These are phyloP conservation scores for Nicotiana obtusifolia DNA, from an alignment of 257 asterid species.

Conservation along the genomic window DNA sequence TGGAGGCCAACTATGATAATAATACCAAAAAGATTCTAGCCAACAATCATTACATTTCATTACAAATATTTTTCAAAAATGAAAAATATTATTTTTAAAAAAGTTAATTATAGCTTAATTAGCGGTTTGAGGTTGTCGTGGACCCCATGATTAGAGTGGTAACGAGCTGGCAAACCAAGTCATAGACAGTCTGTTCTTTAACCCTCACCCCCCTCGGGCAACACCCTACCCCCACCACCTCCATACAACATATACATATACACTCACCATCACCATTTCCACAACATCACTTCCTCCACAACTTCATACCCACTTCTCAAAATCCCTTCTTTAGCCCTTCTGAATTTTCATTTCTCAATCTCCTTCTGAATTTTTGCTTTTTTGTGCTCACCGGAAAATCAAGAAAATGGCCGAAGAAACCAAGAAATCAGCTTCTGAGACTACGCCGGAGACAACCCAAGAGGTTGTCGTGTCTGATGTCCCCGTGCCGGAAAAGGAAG, in stretches of 20 bases:
- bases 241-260: background rate
- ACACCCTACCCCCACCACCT: background rate
- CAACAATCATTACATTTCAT: background rate
- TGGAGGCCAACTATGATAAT: slow-evolving; percentile 16
- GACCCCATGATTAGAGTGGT: slow-evolving; percentile 32
- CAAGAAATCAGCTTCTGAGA: slow-evolving; percentile 26
- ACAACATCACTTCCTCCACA: slow-evolving; percentile 3
- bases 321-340: slow-evolving; percentile 5
- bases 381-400: background rate
- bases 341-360: background rate
- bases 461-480: slow-evolving; percentile 28
- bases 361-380: background rate
- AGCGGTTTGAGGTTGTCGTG: slow-evolving; percentile 14
- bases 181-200: slow-evolving; percentile 43
- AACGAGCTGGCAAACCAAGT: slow-evolving; percentile 43
- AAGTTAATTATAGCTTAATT: background rate
- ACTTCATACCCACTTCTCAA: slow-evolving; percentile 7
- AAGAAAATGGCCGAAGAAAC: slow-evolving; percentile 49
- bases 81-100: background rate
- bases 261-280: slow-evolving; percentile 8
- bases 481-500: slow-evolving; percentile 34
- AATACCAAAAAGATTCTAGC: slow-evolving; percentile 10
- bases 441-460: slow-evolving; percentile 19
- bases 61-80: background rate
- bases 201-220: background rate